Evolutionary conservation across 1,284 basidiomycete genomes (phyloP), one percentile per base, ranked within the genome.

Genomic region (Taiwanofungus camphoratus): DNA sequence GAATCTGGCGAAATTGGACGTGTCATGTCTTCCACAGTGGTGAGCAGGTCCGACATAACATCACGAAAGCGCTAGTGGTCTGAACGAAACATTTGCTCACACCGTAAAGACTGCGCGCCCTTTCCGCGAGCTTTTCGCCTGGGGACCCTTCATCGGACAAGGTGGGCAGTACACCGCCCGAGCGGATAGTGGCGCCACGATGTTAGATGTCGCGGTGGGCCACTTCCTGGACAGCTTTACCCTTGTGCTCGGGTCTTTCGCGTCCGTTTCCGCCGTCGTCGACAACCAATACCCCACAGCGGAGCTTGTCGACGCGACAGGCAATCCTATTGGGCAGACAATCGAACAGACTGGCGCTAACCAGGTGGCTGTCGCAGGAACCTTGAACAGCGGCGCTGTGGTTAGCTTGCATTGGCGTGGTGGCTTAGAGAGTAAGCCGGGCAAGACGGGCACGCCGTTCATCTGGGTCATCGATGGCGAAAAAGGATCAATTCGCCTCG

Each of bases 391-490:
- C n/a, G 65, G 66, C 4, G 55, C 57, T 7, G 32, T 63, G 2
- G 56, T 53, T 16, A 63, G 49, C 36, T 41, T 64, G 7, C 49
- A 54, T 12, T 60, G 57, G 50, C 56, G 62, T 13, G 48, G 44
- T 0, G 64, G 65, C 4, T 49, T 56, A 21, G 23, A 26, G 16
- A 22, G 37, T 12, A 42, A 30, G 37, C 37, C 23, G 4, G 49
- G 36, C 11, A 35, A 41, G 33, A 41, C 42, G 20, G 46, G 45
- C n/a, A 52, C 52, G 3, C 55, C 52, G 20, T 57, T 65, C 31
- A 16, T 56, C 1, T 68, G 66, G 65, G 50, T 55, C 36, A 66
- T 69, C 34, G 62, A 68, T 33, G 66, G 66, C 7, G 66, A 68
- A 34, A 57, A 62, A 1, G 64, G 66, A 0, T 50, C 50, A 4